Evolutionary conservation across 2,329 filamentous ascomycete species (phyloP), one percentile per base, ranked within the genome.

Genomic region (Monilinia fructigena): DNA sequence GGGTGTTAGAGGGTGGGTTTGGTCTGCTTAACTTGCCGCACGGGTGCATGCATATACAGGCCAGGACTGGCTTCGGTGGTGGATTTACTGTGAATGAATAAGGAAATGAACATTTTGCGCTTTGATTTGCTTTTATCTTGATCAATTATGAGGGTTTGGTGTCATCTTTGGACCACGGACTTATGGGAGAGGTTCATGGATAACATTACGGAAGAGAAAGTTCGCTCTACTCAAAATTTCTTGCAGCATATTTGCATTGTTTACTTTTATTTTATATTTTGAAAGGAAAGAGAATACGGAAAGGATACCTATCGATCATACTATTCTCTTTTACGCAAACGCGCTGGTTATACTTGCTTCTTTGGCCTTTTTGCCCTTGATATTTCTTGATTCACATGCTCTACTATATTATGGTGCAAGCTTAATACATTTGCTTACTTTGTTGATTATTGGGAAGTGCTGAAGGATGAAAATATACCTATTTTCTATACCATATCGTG

Each of bases 291-390:
- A 18, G 28, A 52, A 45, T 45, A 42, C 52, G 55, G 55, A 65
- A 65, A 59, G 55, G 55, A 65, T 65, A 53, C 63, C 63, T 65
- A 38, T 64, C 35, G 45, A 23, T 40, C 55, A 35, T 64, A 58
- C 10, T 50, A 64, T 60, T 59, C 52, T 65, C 50, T 65, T 59
- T 53, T 59, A 59, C 31, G 28, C 28, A 60, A n/a, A 60, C 48
- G 31, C 42, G 54, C 63, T 59, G 42, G 54, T 59, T 65, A 52
- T 65, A 53, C 45, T 59, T 65, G 47, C 54, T 59, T 3, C 14
- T 40, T 40, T 14, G 31, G 31, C 31, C 31, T 59, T 59, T 65
- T 65, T 54, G 63, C 45, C 54, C 54, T 60, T 64, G 40, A 58
- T 18, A 20, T 38, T 64, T 55, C 47, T 64, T 28, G 48, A 28